A percentile compares a stretch with the other conserved stretches of the same genome.
Evolutionary conservation across 306 rosid species (phyloP).

Genomic region (Gastrolobium bilobum): DNA sequence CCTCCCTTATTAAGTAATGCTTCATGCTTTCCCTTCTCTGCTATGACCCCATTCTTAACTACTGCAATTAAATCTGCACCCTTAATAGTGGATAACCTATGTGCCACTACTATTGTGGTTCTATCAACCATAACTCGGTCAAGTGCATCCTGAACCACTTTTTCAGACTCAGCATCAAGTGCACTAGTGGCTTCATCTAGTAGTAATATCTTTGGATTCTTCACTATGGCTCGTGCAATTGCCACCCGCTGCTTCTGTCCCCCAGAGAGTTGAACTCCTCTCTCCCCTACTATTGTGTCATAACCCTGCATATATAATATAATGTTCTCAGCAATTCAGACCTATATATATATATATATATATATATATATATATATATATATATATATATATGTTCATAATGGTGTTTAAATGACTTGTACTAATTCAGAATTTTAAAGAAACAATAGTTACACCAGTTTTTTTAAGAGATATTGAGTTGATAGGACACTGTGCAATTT

Average conservation of each 20-base stretch:
- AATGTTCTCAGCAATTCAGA: background rate
- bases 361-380: background rate
- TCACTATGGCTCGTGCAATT: slow-evolving; percentile 71
- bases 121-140: slow-evolving; percentile 66
- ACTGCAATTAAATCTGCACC: slow-evolving; percentile 75
- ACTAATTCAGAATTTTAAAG: slow-evolving; percentile 28
- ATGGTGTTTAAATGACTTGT: background rate
- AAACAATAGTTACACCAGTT: slow-evolving; percentile 9
- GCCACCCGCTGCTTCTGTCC: slow-evolving; percentile 82
- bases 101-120: slow-evolving; percentile 79
- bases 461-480: slow-evolving; percentile 16
- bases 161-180: slow-evolving; percentile 81
- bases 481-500: background rate
- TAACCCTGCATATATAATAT: slow-evolving; percentile 63
- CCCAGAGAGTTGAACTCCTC: slow-evolving; percentile 71
- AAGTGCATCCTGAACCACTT: slow-evolving; percentile 77
- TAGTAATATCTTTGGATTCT: slow-evolving; percentile 69
- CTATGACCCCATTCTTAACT: slow-evolving; percentile 68
- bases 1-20: slow-evolving; percentile 53
- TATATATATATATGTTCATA: background rate
- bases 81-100: slow-evolving; percentile 70
- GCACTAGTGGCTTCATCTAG: slow-evolving; percentile 87
- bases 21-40: slow-evolving; percentile 65
- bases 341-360: background rate
- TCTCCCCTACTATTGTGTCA: slow-evolving; percentile 64